These are phyloP conservation scores for Fraxinus latifolia DNA, from an alignment of 305 asterid species.

Conservation along the genomic window DNA sequence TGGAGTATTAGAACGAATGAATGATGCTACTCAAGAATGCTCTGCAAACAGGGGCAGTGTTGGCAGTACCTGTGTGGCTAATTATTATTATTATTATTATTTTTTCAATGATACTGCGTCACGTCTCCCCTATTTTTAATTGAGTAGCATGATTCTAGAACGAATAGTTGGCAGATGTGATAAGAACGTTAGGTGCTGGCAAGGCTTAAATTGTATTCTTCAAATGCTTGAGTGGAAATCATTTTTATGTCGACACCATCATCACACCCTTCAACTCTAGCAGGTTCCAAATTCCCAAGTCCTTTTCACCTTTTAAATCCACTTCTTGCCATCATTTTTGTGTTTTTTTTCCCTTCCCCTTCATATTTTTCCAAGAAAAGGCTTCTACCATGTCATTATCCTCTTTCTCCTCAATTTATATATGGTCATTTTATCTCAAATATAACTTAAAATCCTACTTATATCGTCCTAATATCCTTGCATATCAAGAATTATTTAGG, in stretches of 20 bases:
- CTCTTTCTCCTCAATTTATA: neutral
- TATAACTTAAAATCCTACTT: neutral
- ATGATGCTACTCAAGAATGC: too few species aligned
- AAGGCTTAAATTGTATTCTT: neutral
- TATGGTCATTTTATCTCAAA: neutral
- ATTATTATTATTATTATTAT: too few species aligned
- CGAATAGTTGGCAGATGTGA: slow-evolving; percentile 7
- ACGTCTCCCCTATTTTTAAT: too few species aligned
- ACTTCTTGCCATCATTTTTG: neutral
- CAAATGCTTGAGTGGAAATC: slow-evolving; percentile 33
- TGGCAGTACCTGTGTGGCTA: too few species aligned
- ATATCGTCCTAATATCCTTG: neutral
- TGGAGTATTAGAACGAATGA: too few species aligned
- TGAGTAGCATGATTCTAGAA: too few species aligned
- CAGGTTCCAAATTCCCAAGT: slow-evolving; percentile 19
- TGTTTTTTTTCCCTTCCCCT: neutral
- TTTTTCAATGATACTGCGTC: too few species aligned
- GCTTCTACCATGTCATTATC: neutral
- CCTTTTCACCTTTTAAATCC: neutral
- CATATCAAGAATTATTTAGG: neutral
- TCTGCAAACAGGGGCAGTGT: too few species aligned
- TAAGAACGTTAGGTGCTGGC: neutral
- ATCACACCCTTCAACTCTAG: neutral
- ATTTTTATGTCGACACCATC: slow-evolving; percentile 33
- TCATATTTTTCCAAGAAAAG: neutral